Evolutionary conservation across 116 monocot genomes (phyloP).

Genomic region (Dioscorea cayenensis): DNA sequence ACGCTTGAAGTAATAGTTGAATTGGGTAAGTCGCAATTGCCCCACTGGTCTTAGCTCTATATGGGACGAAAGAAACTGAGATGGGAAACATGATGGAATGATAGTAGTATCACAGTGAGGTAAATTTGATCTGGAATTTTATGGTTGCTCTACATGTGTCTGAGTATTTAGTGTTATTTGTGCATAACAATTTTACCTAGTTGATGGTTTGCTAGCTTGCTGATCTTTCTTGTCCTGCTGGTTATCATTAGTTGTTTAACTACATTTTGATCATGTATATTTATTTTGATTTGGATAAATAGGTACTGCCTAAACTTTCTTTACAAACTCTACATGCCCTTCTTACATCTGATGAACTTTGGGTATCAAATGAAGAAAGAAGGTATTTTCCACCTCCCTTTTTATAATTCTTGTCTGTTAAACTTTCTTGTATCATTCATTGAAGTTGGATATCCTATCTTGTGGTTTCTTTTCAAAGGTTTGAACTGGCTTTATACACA

Average conservation of each 20-base stretch:
- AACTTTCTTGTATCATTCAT: background rate
- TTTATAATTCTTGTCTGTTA: background rate
- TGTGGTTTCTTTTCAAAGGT: constrained; percentile 33
- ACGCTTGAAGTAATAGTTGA: too few relatives aligned
- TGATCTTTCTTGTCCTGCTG: background rate
- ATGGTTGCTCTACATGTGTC: too few relatives aligned
- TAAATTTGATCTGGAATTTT: too few relatives aligned
- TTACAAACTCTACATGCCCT: constrained; percentile 89
- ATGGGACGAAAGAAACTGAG: too few relatives aligned
- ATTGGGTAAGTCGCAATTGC: too few relatives aligned
- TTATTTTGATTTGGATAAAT: background rate
- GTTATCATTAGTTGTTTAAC: background rate
- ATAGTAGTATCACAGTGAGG: too few relatives aligned
- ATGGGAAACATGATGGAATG: too few relatives aligned
- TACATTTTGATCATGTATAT: background rate
- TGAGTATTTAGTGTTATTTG: background rate
- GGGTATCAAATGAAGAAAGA: constrained; percentile 98
- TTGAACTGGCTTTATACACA: constrained; percentile 79
- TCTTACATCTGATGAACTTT: constrained; percentile 91
- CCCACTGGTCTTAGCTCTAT: too few relatives aligned
- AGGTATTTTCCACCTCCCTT: constrained; percentile 36
- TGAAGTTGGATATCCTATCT: background rate
- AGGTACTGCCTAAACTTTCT: constrained; percentile 97
- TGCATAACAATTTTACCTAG: background rate
- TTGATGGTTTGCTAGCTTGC: background rate